Conservation (phyloP, 495 filamentous ascomycete genomes). For the Neurospora discreta region DNA sequence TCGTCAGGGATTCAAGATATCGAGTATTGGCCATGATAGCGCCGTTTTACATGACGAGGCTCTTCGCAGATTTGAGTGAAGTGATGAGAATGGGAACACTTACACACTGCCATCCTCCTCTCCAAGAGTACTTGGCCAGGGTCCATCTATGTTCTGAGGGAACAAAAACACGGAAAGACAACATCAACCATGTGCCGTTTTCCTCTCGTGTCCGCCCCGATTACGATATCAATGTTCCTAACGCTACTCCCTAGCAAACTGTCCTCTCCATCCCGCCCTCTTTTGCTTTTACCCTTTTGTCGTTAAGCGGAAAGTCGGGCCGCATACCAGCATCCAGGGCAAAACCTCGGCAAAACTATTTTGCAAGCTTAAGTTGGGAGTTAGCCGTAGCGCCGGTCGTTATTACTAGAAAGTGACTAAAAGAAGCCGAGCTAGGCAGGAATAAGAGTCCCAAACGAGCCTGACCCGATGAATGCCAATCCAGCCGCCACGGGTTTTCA, state of each 20-base stretch:
- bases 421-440: not conserved
- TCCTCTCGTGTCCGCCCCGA: not conserved
- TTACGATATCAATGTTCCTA: not conserved
- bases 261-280: not conserved
- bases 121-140: not conserved
- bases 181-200: not conserved
- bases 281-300: not conserved
- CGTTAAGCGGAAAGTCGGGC: not conserved
- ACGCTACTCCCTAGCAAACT: not conserved
- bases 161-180: not conserved
- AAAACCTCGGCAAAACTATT: conserved; percentile 1
- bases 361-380: not conserved
- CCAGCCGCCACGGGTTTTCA: not conserved
- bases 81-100: not conserved
- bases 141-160: not conserved
- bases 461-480: too few species aligned
- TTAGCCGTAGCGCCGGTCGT: not conserved
- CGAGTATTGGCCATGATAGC: not conserved
- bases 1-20: too few species aligned
- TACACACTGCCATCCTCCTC: not conserved
- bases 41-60: not conserved
- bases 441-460: too few species aligned
- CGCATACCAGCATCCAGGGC: not conserved
- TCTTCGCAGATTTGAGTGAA: not conserved
- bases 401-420: not conserved